Percentiles rank a stretch among this genome's conserved stretches.
Conservation (phyloP, 2,329 filamentous ascomycete genomes). For the Exophiala sp. region DNA sequence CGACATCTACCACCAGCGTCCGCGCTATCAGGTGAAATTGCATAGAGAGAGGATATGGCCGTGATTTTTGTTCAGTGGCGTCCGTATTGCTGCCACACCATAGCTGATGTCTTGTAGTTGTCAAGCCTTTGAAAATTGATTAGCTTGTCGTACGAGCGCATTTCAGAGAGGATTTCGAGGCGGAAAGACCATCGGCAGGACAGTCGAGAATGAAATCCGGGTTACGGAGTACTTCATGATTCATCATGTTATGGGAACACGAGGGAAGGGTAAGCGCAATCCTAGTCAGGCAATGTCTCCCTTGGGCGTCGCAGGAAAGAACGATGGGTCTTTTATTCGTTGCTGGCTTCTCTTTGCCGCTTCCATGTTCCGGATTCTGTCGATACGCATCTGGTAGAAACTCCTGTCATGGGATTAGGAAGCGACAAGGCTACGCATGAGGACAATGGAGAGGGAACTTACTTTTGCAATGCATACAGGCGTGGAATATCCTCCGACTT, state of each 20-base stretch:
- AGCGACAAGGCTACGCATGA: constrained; percentile 12
- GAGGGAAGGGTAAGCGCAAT: background rate
- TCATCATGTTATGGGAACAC: background rate
- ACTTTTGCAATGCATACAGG: constrained; percentile 82
- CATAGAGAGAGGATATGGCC: too few species aligned
- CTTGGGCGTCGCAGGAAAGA: constrained; percentile 82
- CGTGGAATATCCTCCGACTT: constrained; percentile 64
- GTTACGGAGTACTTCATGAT: background rate
- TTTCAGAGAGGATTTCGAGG: background rate
- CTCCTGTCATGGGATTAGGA: constrained; percentile 41
- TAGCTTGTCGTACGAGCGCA: background rate
- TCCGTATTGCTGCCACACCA: too few species aligned
- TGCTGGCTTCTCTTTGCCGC: constrained; percentile 77
- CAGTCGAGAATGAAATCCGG: background rate
- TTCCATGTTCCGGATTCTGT: constrained; percentile 74
- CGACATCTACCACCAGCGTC: too few species aligned
- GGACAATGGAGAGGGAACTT: constrained; percentile 28
- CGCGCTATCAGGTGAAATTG: too few species aligned
- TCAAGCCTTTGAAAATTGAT: background rate
- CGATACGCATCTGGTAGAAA: constrained; percentile 82
- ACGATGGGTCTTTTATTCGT: constrained; percentile 69
- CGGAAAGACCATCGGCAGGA: background rate
- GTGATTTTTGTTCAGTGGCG: too few species aligned
- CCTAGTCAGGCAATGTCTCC: constrained; percentile 38
- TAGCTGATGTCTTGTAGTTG: too few species aligned